These are phyloP conservation scores for Phytopythium montanum DNA, from an alignment of 352 stramenopile species.

Conservation along the genomic window DNA sequence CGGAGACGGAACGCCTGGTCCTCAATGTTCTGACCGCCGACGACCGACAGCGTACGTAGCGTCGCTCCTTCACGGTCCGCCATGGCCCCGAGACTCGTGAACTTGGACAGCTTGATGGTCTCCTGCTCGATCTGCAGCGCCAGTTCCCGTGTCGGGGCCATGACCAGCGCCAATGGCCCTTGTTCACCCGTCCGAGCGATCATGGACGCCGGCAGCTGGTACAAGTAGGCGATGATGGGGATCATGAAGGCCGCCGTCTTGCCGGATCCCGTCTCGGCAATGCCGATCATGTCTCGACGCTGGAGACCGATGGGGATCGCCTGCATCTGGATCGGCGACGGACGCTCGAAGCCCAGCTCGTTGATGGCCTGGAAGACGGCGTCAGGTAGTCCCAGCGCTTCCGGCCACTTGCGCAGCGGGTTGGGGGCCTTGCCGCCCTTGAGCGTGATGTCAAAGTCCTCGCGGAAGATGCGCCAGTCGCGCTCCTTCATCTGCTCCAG, in stretches of 20 bases:
- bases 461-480: slow-evolving; percentile 99
- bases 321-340: slow-evolving; percentile 98
- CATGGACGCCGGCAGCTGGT: slow-evolving; percentile 84
- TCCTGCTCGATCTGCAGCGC: slow-evolving; percentile 98
- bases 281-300: slow-evolving; percentile 97
- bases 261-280: slow-evolving; percentile 97
- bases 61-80: slow-evolving; percentile 40
- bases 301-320: slow-evolving; percentile 96
- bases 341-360: slow-evolving; percentile 93
- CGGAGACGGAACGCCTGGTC: slow-evolving; percentile 95
- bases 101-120: slow-evolving; percentile 90
- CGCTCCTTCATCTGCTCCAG: slow-evolving; percentile 93
- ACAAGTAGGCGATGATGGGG: slow-evolving; percentile 95
- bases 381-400: slow-evolving; percentile 62
- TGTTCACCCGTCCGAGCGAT: slow-evolving; percentile 90
- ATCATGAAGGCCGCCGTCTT: slow-evolving; percentile 99
- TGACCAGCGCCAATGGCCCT: slow-evolving; percentile 96
- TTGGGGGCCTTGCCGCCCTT: slow-evolving; percentile 86
- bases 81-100: slow-evolving; percentile 62
- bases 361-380: slow-evolving; percentile 88
- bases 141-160: slow-evolving; percentile 98
- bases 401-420: slow-evolving; percentile 92
- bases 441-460: slow-evolving; percentile 99
- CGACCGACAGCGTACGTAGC: slow-evolving; percentile 86
- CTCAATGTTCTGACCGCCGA: slow-evolving; percentile 95